Conservation (phyloP, 2,329 filamentous ascomycete genomes). For the Orbilia blumenaviensis region DNA sequence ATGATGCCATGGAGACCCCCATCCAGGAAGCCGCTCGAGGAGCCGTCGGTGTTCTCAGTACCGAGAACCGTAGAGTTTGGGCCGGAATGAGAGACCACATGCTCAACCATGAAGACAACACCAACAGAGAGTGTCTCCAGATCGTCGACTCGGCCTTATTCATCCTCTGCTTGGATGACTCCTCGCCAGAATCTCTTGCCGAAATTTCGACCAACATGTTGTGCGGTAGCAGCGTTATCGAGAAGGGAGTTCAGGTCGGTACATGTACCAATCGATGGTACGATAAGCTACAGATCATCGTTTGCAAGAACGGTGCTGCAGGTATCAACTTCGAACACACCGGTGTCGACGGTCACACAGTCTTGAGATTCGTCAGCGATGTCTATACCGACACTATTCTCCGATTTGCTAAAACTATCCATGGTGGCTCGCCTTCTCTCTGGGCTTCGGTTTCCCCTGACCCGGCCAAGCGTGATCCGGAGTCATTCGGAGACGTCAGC, state of each 20-base stretch:
- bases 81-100: constrained; percentile 88
- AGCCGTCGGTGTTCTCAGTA: constrained; percentile 90
- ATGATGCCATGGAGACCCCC: constrained; percentile 86
- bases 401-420: constrained; percentile 92
- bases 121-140: constrained; percentile 94
- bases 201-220: constrained; percentile 99
- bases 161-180: constrained; percentile 89
- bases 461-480: constrained; percentile 87
- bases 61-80: constrained; percentile 96
- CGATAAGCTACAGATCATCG: constrained; percentile 98
- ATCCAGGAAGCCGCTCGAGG: constrained; percentile 96
- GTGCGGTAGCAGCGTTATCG: constrained; percentile 89
- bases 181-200: constrained; percentile 80
- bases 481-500: constrained; percentile 90
- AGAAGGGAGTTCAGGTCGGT: constrained; percentile 92
- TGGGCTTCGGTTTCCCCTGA: constrained; percentile 93
- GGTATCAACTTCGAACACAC: constrained; percentile 99
- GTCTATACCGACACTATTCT: constrained; percentile 98
- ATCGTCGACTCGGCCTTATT: constrained; percentile 96
- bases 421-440: constrained; percentile 86
- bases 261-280: constrained; percentile 99
- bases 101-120: constrained; percentile 80
- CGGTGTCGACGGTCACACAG: constrained; percentile 95
- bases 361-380: constrained; percentile 93
- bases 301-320: constrained; percentile 97